Evolutionary conservation across 768 basidiomycete species (phyloP).

Genomic region (Suillus subaureus): DNA sequence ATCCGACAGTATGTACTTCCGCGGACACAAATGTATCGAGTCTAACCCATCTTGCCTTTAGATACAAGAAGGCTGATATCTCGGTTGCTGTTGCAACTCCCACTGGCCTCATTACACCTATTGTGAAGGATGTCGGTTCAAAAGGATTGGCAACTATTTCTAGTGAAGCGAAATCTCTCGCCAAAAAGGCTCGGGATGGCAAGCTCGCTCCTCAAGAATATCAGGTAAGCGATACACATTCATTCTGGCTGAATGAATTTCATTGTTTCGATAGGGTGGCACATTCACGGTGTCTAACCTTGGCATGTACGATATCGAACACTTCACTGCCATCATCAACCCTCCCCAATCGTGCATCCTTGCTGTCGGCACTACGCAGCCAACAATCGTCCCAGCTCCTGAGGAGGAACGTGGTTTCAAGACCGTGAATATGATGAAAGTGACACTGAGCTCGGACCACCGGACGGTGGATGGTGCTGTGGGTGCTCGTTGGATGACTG

Average conservation of each 20-base stretch:
- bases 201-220: conserved; percentile 95
- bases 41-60: conserved; percentile 27
- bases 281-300: conserved; percentile 99
- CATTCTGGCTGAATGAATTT: not conserved
- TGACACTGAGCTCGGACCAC: conserved; percentile 93
- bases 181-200: conserved; percentile 95
- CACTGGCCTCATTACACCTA: conserved; percentile 94
- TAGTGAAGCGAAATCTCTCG: conserved; percentile 87
- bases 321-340: conserved; percentile 99
- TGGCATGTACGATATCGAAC: conserved; percentile 94
- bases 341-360: conserved; percentile 97
- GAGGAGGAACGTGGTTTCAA: conserved; percentile 96
- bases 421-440: conserved; percentile 90
- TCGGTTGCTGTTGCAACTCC: conserved; percentile 97
- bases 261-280: conserved; percentile 64
- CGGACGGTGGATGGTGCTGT: conserved; percentile 96
- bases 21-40: not conserved
- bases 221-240: conserved; percentile 59
- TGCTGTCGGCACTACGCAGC: conserved; percentile 85
- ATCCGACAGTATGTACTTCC: conserved; percentile 80
- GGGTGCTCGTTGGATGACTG: conserved; percentile 87
- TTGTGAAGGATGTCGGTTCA: conserved; percentile 88
- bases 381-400: conserved; percentile 84
- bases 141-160: conserved; percentile 96
- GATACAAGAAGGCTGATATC: conserved; percentile 97